Evolutionary conservation across 768 basidiomycete genomes (phyloP).

Genomic region (Myochromella boudieri): DNA sequence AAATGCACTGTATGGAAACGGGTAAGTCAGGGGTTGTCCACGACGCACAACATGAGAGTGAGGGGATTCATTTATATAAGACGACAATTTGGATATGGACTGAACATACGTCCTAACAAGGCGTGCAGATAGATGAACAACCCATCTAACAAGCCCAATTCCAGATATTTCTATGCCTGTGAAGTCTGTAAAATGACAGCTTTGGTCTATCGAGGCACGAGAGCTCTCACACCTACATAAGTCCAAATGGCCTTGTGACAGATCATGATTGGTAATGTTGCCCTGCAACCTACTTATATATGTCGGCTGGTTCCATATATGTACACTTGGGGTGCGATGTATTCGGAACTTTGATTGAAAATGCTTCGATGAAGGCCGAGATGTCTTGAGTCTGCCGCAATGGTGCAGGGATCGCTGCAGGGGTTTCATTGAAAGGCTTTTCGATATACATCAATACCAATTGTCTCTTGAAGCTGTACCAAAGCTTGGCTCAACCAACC

Average conservation of each 20-base stretch:
- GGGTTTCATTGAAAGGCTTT: conserved; percentile 60
- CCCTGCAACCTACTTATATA: too few species aligned
- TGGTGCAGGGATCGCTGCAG: too few species aligned
- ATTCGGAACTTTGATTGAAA: neutral
- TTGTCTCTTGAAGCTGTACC: conserved; percentile 43
- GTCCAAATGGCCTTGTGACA: neutral
- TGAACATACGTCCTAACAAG: neutral
- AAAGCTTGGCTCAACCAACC: conserved; percentile 65
- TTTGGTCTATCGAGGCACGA: neutral
- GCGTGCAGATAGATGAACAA: too few species aligned
- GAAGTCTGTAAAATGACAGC: neutral
- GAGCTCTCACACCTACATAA: neutral
- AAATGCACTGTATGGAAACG: conserved; percentile 1
- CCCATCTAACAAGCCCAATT: too few species aligned
- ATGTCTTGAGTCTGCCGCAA: too few species aligned
- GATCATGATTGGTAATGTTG: too few species aligned
- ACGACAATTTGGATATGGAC: neutral
- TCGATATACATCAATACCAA: conserved; percentile 66
- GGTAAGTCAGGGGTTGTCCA: neutral
- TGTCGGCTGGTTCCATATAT: neutral
- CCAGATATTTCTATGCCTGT: too few species aligned
- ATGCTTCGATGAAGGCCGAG: too few species aligned
- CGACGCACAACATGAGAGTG: too few species aligned
- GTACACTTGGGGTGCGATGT: neutral
- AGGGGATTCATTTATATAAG: neutral